Conservation (phyloP, 306 rosid species). For the Quercus agrifolia region DNA sequence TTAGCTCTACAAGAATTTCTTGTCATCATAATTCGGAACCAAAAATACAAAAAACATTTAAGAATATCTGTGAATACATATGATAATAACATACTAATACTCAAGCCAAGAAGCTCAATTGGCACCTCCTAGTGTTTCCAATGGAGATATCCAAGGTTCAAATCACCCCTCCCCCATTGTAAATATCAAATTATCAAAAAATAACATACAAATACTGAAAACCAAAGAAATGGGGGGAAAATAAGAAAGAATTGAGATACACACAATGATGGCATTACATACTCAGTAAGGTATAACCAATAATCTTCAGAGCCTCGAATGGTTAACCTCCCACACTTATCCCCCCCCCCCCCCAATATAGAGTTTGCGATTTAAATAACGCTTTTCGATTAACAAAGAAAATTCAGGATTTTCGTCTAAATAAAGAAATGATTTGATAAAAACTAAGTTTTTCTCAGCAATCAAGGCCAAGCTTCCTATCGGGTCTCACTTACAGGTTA, state of each 20-base stretch:
- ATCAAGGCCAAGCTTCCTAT: not conserved
- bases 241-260: not conserved
- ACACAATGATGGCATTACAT: not conserved
- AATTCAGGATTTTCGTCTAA: not conserved
- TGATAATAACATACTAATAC: too few species aligned
- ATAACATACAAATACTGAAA: not conserved
- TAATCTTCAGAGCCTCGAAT: not conserved
- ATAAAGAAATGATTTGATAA: not conserved
- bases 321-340: too few species aligned
- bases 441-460: not conserved
- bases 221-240: not conserved
- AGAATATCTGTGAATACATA: not conserved
- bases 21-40: not conserved
- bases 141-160: too few species aligned
- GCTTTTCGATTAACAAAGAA: not conserved
- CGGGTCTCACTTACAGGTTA: not conserved
- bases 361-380: not conserved
- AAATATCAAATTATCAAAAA: not conserved
- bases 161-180: too few species aligned
- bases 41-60: not conserved
- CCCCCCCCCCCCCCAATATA: not conserved
- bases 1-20: conserved; percentile 9
- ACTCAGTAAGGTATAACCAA: not conserved
- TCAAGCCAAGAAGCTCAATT: too few species aligned
- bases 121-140: too few species aligned